Percentiles rank a stretch among this genome's conserved stretches.
Evolutionary conservation across 2,329 filamentous ascomycete genomes (phyloP).

Genomic region (Diaporthe citri): DNA sequence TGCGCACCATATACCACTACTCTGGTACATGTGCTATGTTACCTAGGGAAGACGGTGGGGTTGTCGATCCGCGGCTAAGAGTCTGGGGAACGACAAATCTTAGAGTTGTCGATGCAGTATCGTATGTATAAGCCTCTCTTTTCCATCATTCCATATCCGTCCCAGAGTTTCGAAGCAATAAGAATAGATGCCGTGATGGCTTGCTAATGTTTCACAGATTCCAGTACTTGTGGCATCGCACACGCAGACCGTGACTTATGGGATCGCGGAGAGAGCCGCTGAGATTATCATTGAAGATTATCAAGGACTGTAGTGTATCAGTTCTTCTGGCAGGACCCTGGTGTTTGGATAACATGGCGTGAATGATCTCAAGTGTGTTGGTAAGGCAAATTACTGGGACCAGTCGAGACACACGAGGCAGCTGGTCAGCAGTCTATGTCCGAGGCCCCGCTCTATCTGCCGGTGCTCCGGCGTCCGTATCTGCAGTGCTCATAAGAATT

Average conservation of each 20-base stretch:
- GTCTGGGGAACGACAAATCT: slow-evolving; percentile 57
- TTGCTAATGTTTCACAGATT: neutral
- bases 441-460: neutral
- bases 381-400: neutral
- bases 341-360: no score
- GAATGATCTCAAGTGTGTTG: neutral
- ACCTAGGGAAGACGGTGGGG: slow-evolving; percentile 54
- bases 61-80: slow-evolving; percentile 53
- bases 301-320: neutral
- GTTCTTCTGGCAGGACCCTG: neutral
- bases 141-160: neutral
- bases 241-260: slow-evolving; percentile 25
- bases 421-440: no score
- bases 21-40: slow-evolving; percentile 57
- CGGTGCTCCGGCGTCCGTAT: neutral
- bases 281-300: slow-evolving; percentile 23
- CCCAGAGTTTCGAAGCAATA: neutral
- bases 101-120: slow-evolving; percentile 56
- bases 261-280: slow-evolving; percentile 31
- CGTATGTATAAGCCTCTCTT: neutral
- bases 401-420: neutral
- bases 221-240: slow-evolving; percentile 25
- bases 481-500: neutral
- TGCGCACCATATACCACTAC: slow-evolving; percentile 50
- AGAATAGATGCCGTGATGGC: accelerated